Conservation (phyloP, 345 rosid species). For the Eucalyptus marginata region DNA sequence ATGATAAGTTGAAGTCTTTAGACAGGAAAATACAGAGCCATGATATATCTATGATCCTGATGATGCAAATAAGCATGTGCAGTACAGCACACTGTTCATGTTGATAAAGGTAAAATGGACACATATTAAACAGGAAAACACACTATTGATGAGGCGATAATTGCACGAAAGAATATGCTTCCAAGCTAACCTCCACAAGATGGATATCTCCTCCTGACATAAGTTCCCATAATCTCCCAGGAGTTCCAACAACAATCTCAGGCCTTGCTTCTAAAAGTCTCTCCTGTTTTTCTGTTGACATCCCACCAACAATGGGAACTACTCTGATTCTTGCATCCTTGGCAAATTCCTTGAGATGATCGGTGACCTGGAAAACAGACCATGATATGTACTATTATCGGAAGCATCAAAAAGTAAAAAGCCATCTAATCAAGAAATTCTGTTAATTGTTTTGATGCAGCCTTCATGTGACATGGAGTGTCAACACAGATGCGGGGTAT, state of each 20-base stretch:
- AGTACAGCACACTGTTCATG: background rate
- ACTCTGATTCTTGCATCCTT: slow-evolving; percentile 48
- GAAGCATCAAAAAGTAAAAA: background rate
- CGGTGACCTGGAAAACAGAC: slow-evolving; percentile 47
- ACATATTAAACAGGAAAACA: background rate
- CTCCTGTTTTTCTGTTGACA: slow-evolving; percentile 87
- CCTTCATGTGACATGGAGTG: background rate
- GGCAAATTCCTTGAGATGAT: slow-evolving; percentile 73
- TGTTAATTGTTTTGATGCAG: background rate
- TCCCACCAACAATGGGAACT: slow-evolving; percentile 93
- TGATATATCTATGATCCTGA: background rate
- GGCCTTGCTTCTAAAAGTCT: slow-evolving; percentile 81
- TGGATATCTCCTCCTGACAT: slow-evolving; percentile 89
- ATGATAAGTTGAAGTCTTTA: background rate
- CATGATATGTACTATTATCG: background rate
- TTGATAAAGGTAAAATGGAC: background rate
- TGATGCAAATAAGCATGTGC: background rate
- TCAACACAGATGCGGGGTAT: too few species aligned
- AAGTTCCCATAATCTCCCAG: slow-evolving; percentile 97
- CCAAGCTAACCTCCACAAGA: slow-evolving; percentile 68
- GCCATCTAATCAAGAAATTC: background rate
- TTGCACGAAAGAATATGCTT: background rate
- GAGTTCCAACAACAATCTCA: slow-evolving; percentile 85
- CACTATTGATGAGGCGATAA: background rate
- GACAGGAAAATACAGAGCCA: background rate